Evolutionary conservation across 345 rosid genomes (phyloP).

Genomic region (Salix koriyanagi): DNA sequence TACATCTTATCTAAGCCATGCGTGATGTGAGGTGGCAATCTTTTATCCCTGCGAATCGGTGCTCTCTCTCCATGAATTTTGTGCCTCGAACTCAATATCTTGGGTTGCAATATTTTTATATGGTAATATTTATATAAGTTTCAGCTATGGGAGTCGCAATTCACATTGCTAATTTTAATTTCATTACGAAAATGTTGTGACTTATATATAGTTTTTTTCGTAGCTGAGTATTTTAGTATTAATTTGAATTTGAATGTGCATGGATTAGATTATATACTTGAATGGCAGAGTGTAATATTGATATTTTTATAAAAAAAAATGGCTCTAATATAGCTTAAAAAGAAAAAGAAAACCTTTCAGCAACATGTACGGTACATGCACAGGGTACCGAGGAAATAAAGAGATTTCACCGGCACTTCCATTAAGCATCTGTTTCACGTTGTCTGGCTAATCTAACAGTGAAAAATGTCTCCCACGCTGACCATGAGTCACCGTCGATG

Average conservation of each 20-base stretch:
- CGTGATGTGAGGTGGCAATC: neutral
- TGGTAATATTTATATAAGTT: neutral
- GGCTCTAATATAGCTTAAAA: no score
- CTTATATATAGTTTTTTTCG: no score
- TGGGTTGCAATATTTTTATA: neutral
- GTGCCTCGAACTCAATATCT: neutral
- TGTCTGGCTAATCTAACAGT: slow-evolving; percentile 2
- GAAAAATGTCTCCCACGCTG: slow-evolving; percentile 31
- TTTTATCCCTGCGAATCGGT: neutral
- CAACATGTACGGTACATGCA: neutral
- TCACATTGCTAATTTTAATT: no score
- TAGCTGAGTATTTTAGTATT: no score
- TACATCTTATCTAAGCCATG: neutral
- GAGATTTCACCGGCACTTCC: neutral
- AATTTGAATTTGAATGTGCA: no score
- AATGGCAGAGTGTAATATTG: no score
- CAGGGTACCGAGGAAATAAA: neutral
- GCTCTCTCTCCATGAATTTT: neutral
- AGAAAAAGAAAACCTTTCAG: neutral
- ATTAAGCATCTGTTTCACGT: slow-evolving; percentile 11
- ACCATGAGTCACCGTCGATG: slow-evolving; percentile 32
- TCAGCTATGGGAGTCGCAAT: no score
- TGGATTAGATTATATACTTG: no score
- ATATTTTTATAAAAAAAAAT: no score
- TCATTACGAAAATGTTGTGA: no score